Conservation (phyloP, 1,139 yeast species). For the Barnettozyma hawaiiensis region DNA sequence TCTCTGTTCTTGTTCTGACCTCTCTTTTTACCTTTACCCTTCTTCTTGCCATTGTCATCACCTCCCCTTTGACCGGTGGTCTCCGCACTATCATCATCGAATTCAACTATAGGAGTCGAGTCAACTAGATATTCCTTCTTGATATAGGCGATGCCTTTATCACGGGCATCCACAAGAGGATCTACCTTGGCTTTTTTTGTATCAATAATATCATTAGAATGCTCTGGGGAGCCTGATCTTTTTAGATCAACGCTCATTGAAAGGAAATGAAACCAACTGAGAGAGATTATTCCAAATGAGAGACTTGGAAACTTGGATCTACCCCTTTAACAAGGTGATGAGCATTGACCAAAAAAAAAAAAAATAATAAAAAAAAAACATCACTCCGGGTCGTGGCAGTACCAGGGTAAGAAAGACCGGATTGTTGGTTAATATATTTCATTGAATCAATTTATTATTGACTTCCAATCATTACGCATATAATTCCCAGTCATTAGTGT, state of each 20-base stretch:
- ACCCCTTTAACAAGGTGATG: background rate
- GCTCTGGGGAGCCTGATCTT: conserved; percentile 20
- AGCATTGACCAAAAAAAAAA: conserved; percentile 1
- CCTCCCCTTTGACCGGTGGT: conserved; percentile 31
- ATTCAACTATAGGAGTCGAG: conserved; percentile 14
- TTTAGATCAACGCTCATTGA: conserved; percentile 18
- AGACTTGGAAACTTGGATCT: background rate
- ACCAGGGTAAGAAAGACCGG: no score
- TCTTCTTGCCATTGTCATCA: conserved; percentile 39
- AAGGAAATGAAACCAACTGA: background rate
- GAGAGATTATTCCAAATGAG: background rate
- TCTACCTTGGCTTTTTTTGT: conserved; percentile 16
- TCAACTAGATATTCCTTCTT: conserved; percentile 54
- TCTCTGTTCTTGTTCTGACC: conserved; percentile 93
- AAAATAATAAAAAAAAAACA: background rate
- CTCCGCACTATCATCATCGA: conserved; percentile 30
- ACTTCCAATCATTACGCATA: no score
- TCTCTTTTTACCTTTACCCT: conserved; percentile 47
- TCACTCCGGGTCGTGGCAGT: background rate
- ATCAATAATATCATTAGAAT: conserved; percentile 3
- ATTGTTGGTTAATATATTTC: no score
- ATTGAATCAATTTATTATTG: no score
- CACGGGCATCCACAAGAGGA: conserved; percentile 1
- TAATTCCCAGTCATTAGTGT: no score
- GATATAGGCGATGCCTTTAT: conserved; percentile 55